These are phyloP conservation scores for Stagonosporopsis rhizophila DNA, from an alignment of 2,329 filamentous ascomycete genomes.

Conservation along the genomic window DNA sequence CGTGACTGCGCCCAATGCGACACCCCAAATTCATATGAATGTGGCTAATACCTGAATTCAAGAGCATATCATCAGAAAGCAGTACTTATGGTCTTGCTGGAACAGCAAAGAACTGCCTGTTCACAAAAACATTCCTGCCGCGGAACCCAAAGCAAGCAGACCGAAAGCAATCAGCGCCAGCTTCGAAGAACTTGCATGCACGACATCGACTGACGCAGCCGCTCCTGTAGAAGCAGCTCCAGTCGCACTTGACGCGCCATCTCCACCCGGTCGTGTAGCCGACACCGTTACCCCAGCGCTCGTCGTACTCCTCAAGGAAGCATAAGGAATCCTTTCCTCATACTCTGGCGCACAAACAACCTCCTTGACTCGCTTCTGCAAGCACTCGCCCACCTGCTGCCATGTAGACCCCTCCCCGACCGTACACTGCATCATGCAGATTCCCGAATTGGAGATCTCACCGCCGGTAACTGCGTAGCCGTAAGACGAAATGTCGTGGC, in stretches of 20 bases:
- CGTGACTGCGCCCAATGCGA: no score
- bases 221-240: neutral
- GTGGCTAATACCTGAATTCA: no score
- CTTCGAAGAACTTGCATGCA: neutral
- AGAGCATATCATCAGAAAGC: neutral
- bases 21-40: no score
- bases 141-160: neutral
- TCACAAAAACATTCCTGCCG: constrained; percentile 1
- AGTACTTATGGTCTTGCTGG: no score
- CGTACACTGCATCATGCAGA: constrained; percentile 21
- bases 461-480: constrained; percentile 10
- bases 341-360: constrained; percentile 23
- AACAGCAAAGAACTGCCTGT: neutral
- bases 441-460: neutral
- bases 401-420: constrained; percentile 13
- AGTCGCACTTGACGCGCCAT: neutral
- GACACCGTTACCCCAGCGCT: neutral
- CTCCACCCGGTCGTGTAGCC: neutral
- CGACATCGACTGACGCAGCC: neutral
- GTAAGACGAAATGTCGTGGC: constrained; percentile 6
- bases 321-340: neutral
- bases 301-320: neutral
- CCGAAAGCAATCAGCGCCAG: neutral
- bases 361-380: constrained; percentile 25
- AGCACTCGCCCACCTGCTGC: constrained; percentile 29